Evolutionary conservation across 345 rosid genomes (phyloP), one percentile per base, ranked within the genome.

Genomic region (Adansonia digitata): DNA sequence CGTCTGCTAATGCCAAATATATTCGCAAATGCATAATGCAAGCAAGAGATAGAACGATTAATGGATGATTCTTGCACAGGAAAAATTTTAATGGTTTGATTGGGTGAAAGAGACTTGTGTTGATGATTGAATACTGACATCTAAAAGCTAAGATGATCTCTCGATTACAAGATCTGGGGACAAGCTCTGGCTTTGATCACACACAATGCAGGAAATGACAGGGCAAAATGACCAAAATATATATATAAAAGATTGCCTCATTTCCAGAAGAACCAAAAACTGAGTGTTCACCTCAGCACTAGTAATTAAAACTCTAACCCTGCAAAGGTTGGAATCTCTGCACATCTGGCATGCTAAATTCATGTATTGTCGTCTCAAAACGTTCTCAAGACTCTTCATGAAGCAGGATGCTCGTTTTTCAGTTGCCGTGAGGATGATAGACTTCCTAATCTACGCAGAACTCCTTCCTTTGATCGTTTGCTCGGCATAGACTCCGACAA

Each of bases 381-480:
- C 69, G 49, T 8, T 63, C 14, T 69, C 59, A 18, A 5, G 73
- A 18, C 60, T 49, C 2, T 20, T 69, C 59, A 69, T 18, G 27
- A 34, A 29, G 31, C 27, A 5, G 73, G 42, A 69, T 29, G 73
- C 35, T 69, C 57, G 12, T 69, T 48, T 69, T 31, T 69, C 1
- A 4, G 43, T 48, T 49, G 42, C 43, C 29, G 27, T 49, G 73
- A 10, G 27, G 73, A 49, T 18, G 73, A 49, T 10, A 48, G 24
- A 49, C 29, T 69, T 31, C 43, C 27, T n/a, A 49, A 31, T 49
- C 59, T 43, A 49, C 10, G 73, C 59, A 29, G 27, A 34, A 46
- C 26, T 69, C 22, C 73, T 18, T 69, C 73, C 73, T 69, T 69
- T 10, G 60, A 69, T 18, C 73, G 29, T 69, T 69, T 69, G 60